phyloP scores from a whole-genome alignment of 805 yeast species.

The Huiozyma naganishii region DNA sequence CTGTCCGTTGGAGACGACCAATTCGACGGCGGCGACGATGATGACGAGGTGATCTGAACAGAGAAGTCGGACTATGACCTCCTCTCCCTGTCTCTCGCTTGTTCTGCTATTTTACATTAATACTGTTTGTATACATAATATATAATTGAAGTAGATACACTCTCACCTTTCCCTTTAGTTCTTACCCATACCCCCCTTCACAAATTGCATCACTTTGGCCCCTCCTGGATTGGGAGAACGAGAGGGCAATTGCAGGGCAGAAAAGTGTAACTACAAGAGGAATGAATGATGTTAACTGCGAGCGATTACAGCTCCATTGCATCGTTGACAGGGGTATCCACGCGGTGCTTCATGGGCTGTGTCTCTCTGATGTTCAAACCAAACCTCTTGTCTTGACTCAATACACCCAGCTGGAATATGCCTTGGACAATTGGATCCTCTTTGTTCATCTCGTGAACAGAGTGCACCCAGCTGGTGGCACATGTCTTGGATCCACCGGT shows the following conservation, averaged over 20 bases:
- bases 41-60: conserved; percentile 7
- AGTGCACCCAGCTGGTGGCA: conserved; percentile 82
- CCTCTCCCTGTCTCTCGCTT: neutral
- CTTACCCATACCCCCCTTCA: neutral
- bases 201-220: too few relatives aligned
- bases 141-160: neutral
- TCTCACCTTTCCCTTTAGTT: neutral
- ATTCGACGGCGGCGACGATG: conserved; percentile 7
- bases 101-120: neutral
- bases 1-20: conserved; percentile 29
- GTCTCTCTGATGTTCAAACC: conserved; percentile 59
- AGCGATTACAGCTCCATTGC: conserved; percentile 8
- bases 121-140: neutral
- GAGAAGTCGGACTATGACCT: too few relatives aligned
- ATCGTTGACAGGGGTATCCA: conserved; percentile 3
- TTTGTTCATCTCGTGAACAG: conserved; percentile 52
- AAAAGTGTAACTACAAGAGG: neutral
- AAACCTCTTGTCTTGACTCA: conserved; percentile 57
- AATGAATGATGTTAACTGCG: neutral
- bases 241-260: neutral
- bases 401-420: conserved; percentile 43
- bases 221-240: too few relatives aligned
- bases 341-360: conserved; percentile 38
- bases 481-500: conserved; percentile 67
- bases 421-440: conserved; percentile 33